phyloP scores from a whole-genome alignment of 306 rosid species.

The Prunus salicina region DNA sequence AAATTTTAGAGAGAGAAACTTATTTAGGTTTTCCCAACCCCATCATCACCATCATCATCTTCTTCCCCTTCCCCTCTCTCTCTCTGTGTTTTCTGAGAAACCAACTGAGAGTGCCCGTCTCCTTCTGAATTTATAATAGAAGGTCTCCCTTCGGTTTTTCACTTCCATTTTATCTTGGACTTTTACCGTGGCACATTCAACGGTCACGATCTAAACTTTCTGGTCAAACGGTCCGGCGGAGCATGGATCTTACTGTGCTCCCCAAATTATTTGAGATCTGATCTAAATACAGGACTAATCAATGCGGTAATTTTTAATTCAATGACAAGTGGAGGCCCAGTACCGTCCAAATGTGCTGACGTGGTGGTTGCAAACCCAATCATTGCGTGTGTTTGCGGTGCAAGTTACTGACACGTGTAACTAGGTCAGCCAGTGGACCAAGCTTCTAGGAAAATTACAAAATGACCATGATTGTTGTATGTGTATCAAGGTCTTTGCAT shows the following conservation, averaged over 20 bases:
- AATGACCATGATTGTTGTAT: not conserved
- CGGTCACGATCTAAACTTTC: slow-evolving; percentile 26
- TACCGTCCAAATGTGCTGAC: slow-evolving; percentile 41
- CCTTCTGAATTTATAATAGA: slow-evolving; percentile 30
- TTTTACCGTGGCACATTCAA: not conserved
- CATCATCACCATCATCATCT: slow-evolving; percentile 5
- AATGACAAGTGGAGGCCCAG: slow-evolving; percentile 3
- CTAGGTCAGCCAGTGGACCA: not conserved
- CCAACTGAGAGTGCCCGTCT: slow-evolving; percentile 17
- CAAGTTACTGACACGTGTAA: slow-evolving; percentile 32
- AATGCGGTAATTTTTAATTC: slow-evolving; percentile 15
- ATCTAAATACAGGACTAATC: not conserved
- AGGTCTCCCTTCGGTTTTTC: not conserved
- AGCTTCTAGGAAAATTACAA: not conserved
- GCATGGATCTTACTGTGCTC: slow-evolving; percentile 14
- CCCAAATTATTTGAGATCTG: not conserved
- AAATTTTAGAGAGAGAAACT: not conserved
- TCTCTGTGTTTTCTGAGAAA: slow-evolving; percentile 15
- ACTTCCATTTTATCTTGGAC: not conserved
- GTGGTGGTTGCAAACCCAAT: slow-evolving; percentile 26
- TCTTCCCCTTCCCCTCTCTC: slow-evolving; percentile 16
- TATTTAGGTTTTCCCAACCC: not conserved
- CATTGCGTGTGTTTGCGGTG: slow-evolving; percentile 29
- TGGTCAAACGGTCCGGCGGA: slow-evolving; percentile 19
- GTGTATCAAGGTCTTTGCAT: not conserved